A percentile compares a stretch with the other conserved stretches of the same genome.
Conservation (phyloP, 306 rosid genomes). For the Hippophae tibetana region DNA sequence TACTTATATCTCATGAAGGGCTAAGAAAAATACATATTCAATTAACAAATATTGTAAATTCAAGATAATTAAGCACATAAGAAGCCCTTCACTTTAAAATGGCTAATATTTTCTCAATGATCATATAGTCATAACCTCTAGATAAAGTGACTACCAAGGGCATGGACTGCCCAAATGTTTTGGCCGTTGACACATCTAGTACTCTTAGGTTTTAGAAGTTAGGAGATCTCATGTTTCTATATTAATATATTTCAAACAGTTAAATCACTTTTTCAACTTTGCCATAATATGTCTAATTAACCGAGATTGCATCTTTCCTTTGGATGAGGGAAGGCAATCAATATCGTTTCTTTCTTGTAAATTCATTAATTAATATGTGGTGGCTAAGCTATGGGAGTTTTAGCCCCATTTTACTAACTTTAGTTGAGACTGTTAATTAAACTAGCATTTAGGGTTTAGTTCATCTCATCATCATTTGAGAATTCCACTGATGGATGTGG, state of each 20-base stretch:
- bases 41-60: slow-evolving; percentile 59
- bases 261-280: slow-evolving; percentile 12
- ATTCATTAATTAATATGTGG: slow-evolving; percentile 40
- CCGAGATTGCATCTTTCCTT: slow-evolving; percentile 38
- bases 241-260: slow-evolving; percentile 6
- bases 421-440: slow-evolving; percentile 41
- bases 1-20: slow-evolving; percentile 41
- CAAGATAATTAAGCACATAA: slow-evolving; percentile 19
- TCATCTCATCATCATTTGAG: slow-evolving; percentile 57
- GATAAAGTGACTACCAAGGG: slow-evolving; percentile 34
- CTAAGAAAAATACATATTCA: slow-evolving; percentile 19
- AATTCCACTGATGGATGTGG: slow-evolving; percentile 66
- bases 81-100: slow-evolving; percentile 30
- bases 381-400: slow-evolving; percentile 59
- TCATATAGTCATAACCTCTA: slow-evolving; percentile 32
- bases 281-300: slow-evolving; percentile 32
- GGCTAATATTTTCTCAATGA: slow-evolving; percentile 28
- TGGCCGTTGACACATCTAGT: slow-evolving; percentile 55
- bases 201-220: slow-evolving; percentile 34
- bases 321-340: slow-evolving; percentile 44
- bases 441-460: slow-evolving; percentile 29
- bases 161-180: slow-evolving; percentile 64
- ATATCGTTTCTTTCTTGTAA: slow-evolving; percentile 35
- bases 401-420: slow-evolving; percentile 43
- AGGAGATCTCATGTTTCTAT: slow-evolving; percentile 28